These are phyloP conservation scores for Claviceps purpurea DNA, from an alignment of 2,329 filamentous ascomycete species.

Conservation along the genomic window DNA sequence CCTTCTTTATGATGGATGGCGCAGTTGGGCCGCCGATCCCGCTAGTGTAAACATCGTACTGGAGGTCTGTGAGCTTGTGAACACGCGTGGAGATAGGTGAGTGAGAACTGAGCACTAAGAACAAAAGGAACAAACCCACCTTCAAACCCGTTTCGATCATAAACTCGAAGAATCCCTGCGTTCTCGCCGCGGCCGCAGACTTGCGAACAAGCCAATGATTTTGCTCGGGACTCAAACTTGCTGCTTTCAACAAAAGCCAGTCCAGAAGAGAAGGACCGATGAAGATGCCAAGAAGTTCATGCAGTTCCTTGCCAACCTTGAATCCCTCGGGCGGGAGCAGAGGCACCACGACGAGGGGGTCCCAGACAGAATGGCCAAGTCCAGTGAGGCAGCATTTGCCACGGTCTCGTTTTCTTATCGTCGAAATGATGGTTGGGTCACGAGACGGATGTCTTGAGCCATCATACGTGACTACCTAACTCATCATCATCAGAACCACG, in stretches of 20 bases:
- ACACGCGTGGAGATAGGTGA: not conserved
- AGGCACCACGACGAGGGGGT: slow-evolving; percentile 2
- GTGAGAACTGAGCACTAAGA: not conserved
- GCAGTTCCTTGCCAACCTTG: not conserved
- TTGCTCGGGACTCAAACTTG: not conserved
- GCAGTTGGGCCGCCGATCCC: not conserved
- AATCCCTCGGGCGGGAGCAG: not conserved
- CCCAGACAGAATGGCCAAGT: slow-evolving; percentile 2
- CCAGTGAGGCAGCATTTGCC: slow-evolving; percentile 3
- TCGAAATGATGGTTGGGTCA: not conserved
- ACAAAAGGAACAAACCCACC: not conserved
- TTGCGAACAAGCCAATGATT: slow-evolving; percentile 13
- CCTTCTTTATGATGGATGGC: not conserved
- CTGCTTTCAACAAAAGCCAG: slow-evolving; percentile 1
- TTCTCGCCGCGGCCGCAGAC: no score
- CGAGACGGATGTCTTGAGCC: not conserved
- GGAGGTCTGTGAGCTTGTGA: not conserved
- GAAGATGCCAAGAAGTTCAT: not conserved
- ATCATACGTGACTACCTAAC: not conserved
- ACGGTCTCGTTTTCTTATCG: slow-evolving; percentile 1
- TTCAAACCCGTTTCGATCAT: not conserved
- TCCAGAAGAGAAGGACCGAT: not conserved
- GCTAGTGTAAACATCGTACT: not conserved
- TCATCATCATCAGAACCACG: not conserved
- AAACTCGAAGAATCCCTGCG: slow-evolving; percentile 8